A percentile compares a stretch with the other conserved stretches of the same genome.
Conservation (phyloP, 345 rosid genomes). For the Citrus sp. region DNA sequence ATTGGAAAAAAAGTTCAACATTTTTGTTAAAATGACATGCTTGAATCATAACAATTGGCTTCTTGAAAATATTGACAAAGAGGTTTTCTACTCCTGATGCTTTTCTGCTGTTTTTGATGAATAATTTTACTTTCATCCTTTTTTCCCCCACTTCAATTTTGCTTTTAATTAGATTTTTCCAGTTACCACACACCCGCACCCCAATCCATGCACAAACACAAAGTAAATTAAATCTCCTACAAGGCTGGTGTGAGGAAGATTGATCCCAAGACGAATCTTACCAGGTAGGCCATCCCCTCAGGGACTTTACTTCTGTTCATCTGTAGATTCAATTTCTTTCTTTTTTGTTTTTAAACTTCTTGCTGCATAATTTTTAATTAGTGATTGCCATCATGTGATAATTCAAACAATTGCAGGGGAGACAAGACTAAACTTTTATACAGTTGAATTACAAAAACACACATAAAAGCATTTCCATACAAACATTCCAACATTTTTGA, state of each 20-base stretch:
- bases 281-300: not conserved
- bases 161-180: not conserved
- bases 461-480: not conserved
- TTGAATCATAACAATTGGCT: not conserved
- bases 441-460: not conserved
- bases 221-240: not conserved
- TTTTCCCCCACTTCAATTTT: not conserved
- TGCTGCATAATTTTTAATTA: not conserved
- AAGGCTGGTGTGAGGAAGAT: not conserved
- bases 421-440: not conserved
- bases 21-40: not conserved
- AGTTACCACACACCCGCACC: not conserved
- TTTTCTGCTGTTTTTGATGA: not conserved
- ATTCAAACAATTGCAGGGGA: not conserved
- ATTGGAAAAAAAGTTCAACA: not conserved
- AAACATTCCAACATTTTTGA: not conserved
- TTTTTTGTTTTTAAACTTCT: not conserved
- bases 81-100: not conserved
- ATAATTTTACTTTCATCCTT: not conserved
- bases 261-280: not conserved
- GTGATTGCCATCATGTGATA: not conserved
- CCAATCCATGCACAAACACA: not conserved
- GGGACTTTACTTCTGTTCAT: not conserved
- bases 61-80: not conserved
- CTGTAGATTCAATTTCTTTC: not conserved